Evolutionary conservation across 495 filamentous ascomycete species (phyloP).

Genomic region (Aspergillus steynii): DNA sequence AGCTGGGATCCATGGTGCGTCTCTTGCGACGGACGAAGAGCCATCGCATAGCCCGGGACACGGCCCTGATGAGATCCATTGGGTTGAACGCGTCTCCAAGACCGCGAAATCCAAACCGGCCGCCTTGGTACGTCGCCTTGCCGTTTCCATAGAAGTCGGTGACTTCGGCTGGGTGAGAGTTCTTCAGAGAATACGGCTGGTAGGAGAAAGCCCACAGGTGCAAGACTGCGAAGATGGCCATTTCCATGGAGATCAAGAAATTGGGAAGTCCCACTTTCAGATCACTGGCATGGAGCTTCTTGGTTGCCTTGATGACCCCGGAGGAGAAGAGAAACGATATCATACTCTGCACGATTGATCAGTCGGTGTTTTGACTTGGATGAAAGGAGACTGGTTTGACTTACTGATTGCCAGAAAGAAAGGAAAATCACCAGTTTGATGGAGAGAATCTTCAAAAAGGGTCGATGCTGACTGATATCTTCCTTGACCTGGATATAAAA

Average conservation of each 20-base stretch:
- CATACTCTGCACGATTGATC: slow-evolving; percentile 43
- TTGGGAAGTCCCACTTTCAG: slow-evolving; percentile 80
- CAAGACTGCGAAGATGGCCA: slow-evolving; percentile 77
- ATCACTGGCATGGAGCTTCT: slow-evolving; percentile 66
- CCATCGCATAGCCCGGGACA: slow-evolving; percentile 78
- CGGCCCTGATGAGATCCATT: slow-evolving; percentile 79
- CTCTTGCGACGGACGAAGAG: slow-evolving; percentile 69
- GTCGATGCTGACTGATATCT: slow-evolving; percentile 66
- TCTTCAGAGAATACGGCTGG: slow-evolving; percentile 57
- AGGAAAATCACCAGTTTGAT: slow-evolving; percentile 96
- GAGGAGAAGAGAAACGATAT: slow-evolving; percentile 69
- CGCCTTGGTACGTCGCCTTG: slow-evolving; percentile 58
- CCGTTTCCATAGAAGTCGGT: slow-evolving; percentile 51
- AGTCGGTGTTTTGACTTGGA: neutral
- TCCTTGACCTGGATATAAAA: slow-evolving; percentile 78
- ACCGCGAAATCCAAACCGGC: slow-evolving; percentile 61
- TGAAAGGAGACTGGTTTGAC: slow-evolving; percentile 9
- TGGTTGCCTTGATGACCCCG: slow-evolving; percentile 60
- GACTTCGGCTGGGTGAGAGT: slow-evolving; percentile 33
- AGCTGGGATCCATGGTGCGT: slow-evolving; percentile 53
- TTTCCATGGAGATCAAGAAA: slow-evolving; percentile 81
- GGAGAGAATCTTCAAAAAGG: slow-evolving; percentile 80
- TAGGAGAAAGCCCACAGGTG: slow-evolving; percentile 85
- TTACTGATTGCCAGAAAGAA: slow-evolving; percentile 84
- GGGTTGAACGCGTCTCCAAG: slow-evolving; percentile 76